phyloP scores from a whole-genome alignment of 352 stramenopile species.

The Nothophytophthora sp. region DNA sequence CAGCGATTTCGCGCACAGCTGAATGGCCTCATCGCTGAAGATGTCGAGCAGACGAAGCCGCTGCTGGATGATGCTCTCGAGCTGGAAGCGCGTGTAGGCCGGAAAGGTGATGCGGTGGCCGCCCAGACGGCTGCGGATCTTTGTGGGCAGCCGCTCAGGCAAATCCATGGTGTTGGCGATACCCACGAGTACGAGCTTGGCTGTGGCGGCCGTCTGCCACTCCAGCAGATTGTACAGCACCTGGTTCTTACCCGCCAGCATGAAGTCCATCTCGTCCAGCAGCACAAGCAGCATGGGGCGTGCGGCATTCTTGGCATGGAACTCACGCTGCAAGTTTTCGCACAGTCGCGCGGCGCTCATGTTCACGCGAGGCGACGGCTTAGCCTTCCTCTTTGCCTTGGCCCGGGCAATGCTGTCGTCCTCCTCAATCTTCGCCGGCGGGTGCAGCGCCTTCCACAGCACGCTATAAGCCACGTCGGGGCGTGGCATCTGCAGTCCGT shows the following conservation, averaged over 20 bases:
- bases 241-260: slow-evolving; percentile 69
- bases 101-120: slow-evolving; percentile 71
- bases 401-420: not conserved
- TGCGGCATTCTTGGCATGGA: slow-evolving; percentile 33
- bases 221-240: slow-evolving; percentile 84
- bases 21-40: slow-evolving; percentile 61
- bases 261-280: slow-evolving; percentile 82
- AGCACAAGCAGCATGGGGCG: slow-evolving; percentile 62
- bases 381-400: not conserved
- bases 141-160: slow-evolving; percentile 65
- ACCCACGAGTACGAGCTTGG: slow-evolving; percentile 70
- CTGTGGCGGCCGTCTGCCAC: slow-evolving; percentile 55
- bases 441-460: slow-evolving; percentile 56
- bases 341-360: slow-evolving; percentile 42
- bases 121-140: slow-evolving; percentile 68
- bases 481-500: slow-evolving; percentile 68
- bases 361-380: not conserved
- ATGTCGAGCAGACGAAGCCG: slow-evolving; percentile 55
- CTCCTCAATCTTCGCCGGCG: slow-evolving; percentile 10
- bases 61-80: slow-evolving; percentile 69
- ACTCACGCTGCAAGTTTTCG: slow-evolving; percentile 47
- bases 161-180: slow-evolving; percentile 86
- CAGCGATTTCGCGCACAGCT: slow-evolving; percentile 67
- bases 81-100: slow-evolving; percentile 60
- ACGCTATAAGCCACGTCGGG: slow-evolving; percentile 66